phyloP scores from a whole-genome alignment of 306 rosid genomes.

The Alnus rubra region DNA sequence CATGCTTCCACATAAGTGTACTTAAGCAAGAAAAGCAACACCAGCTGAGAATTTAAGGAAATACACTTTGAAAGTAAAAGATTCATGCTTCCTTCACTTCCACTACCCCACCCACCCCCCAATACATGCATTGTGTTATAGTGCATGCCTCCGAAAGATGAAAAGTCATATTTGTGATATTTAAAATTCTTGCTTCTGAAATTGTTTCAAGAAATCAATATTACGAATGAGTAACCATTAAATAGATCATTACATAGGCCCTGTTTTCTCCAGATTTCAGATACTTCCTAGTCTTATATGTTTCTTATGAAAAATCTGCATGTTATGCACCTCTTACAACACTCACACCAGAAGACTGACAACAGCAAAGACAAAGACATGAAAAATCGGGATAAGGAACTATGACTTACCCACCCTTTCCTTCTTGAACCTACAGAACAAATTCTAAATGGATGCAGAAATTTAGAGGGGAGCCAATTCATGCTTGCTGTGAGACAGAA shows the following conservation, averaged over 20 bases:
- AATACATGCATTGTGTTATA: too few species aligned
- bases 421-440: background rate
- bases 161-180: background rate
- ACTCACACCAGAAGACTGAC: background rate
- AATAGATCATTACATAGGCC: background rate
- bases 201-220: background rate
- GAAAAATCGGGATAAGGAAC: background rate
- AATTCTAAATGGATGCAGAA: background rate
- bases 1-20: background rate
- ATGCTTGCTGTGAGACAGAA: background rate
- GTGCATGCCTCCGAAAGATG: background rate
- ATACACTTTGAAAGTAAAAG: background rate
- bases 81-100: background rate
- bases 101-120: background rate
- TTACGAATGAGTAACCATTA: background rate
- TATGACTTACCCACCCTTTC: background rate
- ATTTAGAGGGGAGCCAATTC: background rate
- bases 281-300: background rate
- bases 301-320: background rate
- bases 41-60: background rate
- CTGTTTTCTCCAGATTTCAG: background rate
- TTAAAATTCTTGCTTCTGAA: background rate
- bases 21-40: constrained; percentile 2
- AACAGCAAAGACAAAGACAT: background rate
- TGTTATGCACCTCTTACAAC: background rate